These are phyloP conservation scores for Apiosordaria backusii DNA, from an alignment of 495 filamentous ascomycete species.

Conservation along the genomic window DNA sequence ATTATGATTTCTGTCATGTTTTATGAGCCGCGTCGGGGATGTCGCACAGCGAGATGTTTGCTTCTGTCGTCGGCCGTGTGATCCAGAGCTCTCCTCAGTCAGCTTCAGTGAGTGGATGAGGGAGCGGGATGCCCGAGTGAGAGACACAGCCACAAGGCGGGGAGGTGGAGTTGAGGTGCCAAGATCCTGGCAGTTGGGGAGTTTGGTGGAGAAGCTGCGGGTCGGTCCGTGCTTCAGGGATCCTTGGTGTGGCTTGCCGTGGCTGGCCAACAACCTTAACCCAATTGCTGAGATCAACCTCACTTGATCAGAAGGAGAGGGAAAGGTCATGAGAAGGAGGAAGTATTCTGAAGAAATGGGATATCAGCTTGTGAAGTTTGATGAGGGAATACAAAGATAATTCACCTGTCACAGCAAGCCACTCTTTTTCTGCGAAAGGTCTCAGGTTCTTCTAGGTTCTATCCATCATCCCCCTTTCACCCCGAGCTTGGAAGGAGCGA, in stretches of 20 bases:
- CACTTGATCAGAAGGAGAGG: neutral
- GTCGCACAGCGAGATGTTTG: neutral
- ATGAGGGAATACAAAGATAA: neutral
- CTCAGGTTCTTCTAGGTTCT: neutral
- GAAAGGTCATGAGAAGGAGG: no score
- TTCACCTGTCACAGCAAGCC: no score
- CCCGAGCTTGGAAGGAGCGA: neutral
- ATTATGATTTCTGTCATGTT: conserved; percentile 48
- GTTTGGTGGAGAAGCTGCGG: neutral
- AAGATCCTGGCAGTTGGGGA: neutral
- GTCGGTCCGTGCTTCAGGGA: neutral
- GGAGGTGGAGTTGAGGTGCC: conserved; percentile 4
- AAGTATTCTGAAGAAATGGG: no score
- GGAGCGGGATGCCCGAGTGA: neutral
- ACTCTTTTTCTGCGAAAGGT: neutral
- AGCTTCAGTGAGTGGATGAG: neutral
- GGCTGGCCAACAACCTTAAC: neutral
- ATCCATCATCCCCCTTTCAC: neutral
- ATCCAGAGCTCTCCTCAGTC: neutral
- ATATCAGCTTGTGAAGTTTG: no score
- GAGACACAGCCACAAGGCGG: conserved; percentile 12
- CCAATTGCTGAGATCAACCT: neutral
- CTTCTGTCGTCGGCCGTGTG: neutral
- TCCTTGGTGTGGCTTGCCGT: conserved; percentile 2
- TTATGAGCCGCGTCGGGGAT: neutral